Evolutionary conservation across 495 filamentous ascomycete genomes (phyloP), one percentile per base, ranked within the genome.

Genomic region (Aspergillus steynii): DNA sequence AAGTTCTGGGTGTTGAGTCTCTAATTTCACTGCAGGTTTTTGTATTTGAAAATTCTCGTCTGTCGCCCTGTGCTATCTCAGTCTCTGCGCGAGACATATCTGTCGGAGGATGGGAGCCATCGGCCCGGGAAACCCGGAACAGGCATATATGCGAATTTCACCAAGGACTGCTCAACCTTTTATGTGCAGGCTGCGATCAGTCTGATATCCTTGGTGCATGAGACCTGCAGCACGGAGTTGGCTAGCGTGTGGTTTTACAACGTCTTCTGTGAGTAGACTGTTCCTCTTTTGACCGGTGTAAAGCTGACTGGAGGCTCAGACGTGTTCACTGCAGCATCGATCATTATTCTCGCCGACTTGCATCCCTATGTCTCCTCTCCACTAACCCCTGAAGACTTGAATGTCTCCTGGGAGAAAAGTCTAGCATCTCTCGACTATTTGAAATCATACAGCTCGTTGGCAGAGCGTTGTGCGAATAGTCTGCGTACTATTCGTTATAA

Each of bases 161-260:
- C 26, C 25, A 4, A 27, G n/a, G 50, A 53, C 20, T 67, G 61
- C 54, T 58, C 61, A 0, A 26, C 52, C 1, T 32, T 31, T 2
- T 64, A 58, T 49, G 53, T 61, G 3, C 37, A 31, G 25, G 49
- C 58, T 10, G 61, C 65, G 12, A 47, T 55, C 29, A 53, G 64
- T 5, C 61, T 67, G 4, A 53, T 58, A 25, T 12, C 15, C 3
- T 29, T 67, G 1, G 50, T 67, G 3, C 42, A 60, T 27, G 26
- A 58, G 14, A 67, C 58, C 9, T 56, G 55, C 20, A 46, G 47
- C 47, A 61, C 61, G 1, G 48, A 51, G 10, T 47, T 50, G 31
- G 20, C 62, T 6, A 60, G 56, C 28, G 61, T 57, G 10, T 68
- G 65, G 65, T 65, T 59, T 29, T 65, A 68, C 28, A 65, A 62